Evolutionary conservation across 2,329 filamentous ascomycete genomes (phyloP), one percentile per base, ranked within the genome.

Genomic region (Colletotrichum aenigma): DNA sequence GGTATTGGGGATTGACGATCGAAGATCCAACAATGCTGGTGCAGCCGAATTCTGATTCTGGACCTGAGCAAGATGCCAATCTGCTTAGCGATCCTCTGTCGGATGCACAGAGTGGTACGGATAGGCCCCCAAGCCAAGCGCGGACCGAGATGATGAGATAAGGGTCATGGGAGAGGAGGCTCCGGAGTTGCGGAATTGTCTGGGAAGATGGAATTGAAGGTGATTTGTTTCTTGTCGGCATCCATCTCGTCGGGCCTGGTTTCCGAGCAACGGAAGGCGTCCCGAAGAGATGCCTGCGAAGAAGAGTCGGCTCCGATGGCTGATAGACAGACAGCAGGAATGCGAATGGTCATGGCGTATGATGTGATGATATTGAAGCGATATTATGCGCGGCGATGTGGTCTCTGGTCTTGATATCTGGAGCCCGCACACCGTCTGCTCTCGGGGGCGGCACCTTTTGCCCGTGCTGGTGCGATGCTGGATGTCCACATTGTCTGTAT

Each of bases 1-100:
- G 70, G 28, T 62, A 66, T 68, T 73, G 73, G 58, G 48, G 48
- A 75, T 64, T 58, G 65, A 65, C 34, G 70, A 75, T 75, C 73
- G 70, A 65, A 75, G 64, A 73, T 75, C 64, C 56, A 65, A 75
- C 58, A 67, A 73, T 69, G 64, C 70, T 73, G 73, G 36, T 73
- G 70, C 70, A 58, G 58, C 58, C 64, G 21, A 48, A 52, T 75
- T 69, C 64, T 73, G 67, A 66, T 62, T 75, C 55, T 71, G 70
- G 64, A n/a, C 64, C 34, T 21, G 26, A 48, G 55, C 43, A 28
- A 65, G 26, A 75, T 75, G 70, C 58, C 21, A 65, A 38, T 69
- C 70, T 73, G 64, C 26, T 32, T 34, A 72, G 73, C 64, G 38
- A 67, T 32, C 24, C 62, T 65, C 58, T 26, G 43, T 18, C 15